Base-by-base conservation (phyloP, 2,329 filamentous ascomycete genomes). In the Penicillium crustosum region DNA sequence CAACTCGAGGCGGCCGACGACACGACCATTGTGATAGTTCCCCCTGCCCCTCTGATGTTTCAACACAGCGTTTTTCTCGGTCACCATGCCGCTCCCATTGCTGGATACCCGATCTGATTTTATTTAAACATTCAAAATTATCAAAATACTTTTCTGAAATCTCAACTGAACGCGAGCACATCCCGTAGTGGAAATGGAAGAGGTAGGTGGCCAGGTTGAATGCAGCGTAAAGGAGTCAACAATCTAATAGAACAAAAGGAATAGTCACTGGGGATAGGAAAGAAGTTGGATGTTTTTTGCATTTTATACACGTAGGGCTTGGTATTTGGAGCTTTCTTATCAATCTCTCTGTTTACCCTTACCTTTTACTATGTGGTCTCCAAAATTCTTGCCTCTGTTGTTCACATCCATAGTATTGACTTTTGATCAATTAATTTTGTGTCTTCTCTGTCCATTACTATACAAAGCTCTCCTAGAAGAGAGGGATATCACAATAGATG, bases 21-120 rank as follows among this genome's bases (percentile, higher is more conserved):
- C 51, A 53, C 42, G 50, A 39, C 61, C 50, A 38, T 38, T 38
- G 45, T 58, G 43, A 47, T 49, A 54, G 39, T 36, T 36, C 10
- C 38, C 48, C 21, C 41, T 57, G 50, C 31, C 52, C 59, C 57
- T 49, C 51, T 47, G 47, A 55, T 65, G 41, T 63, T 69, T 70
- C 68, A 70, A 69, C 66, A 69, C 65, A 65, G 60, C 60, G 48
- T 61, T 67, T 55, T 55, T 60, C 39, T 45, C 29, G 58, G 58
- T 51, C 54, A 63, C 43, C 61, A 57, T 61, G 66, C 57, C 61
- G 51, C 57, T 54, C 57, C 53, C 58, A 61, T 60, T 62, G 63
- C 66, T 68, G 70, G 70, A 73, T 72, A 73, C 70, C 71, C 69
- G 62, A 70, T 72, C 67, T 66, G 62, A 59, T 68, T 61, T 66